Percentiles rank a stretch among this genome's conserved stretches.
Conservation (phyloP, 306 rosid genomes). For the Corylus avellana region DNA sequence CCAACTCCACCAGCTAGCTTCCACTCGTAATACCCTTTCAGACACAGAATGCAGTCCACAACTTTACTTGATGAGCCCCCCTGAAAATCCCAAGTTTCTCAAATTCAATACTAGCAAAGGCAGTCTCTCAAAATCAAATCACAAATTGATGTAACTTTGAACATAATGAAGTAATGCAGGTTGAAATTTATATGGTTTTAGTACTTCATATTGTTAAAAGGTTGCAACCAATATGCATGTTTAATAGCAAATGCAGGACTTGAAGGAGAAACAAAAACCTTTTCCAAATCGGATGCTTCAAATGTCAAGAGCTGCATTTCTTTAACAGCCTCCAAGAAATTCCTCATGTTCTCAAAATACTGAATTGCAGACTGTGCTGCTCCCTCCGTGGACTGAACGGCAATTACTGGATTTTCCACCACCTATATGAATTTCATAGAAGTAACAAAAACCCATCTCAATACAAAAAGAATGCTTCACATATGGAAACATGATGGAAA, state of each 20-base stretch:
- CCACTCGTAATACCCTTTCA: slow-evolving; percentile 95
- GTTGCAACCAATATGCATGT: background rate
- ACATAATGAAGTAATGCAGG: background rate
- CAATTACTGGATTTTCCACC: slow-evolving; percentile 68
- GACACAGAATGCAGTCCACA: slow-evolving; percentile 95
- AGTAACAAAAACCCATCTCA: background rate
- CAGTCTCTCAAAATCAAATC: background rate
- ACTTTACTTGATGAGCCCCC: slow-evolving; percentile 91
- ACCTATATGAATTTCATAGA: slow-evolving; percentile 45
- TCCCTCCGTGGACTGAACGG: slow-evolving; percentile 72
- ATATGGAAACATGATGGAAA: background rate
- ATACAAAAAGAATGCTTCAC: background rate
- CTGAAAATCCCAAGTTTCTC: slow-evolving; percentile 45
- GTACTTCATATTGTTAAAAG: background rate
- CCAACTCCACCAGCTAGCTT: slow-evolving; percentile 89
- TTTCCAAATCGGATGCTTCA: slow-evolving; percentile 94
- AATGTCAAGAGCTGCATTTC: slow-evolving; percentile 86
- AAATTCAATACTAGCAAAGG: background rate
- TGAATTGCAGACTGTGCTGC: slow-evolving; percentile 96
- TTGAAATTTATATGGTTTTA: background rate
- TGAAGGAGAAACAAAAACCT: slow-evolving; percentile 43
- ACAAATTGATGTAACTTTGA: background rate
- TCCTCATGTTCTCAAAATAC: slow-evolving; percentile 93
- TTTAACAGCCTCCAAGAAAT: slow-evolving; percentile 88
- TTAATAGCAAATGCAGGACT: slow-evolving; percentile 1